Evolutionary conservation across 768 basidiomycete genomes (phyloP), one percentile per base, ranked within the genome.

Genomic region (Suillus cothurnatus): DNA sequence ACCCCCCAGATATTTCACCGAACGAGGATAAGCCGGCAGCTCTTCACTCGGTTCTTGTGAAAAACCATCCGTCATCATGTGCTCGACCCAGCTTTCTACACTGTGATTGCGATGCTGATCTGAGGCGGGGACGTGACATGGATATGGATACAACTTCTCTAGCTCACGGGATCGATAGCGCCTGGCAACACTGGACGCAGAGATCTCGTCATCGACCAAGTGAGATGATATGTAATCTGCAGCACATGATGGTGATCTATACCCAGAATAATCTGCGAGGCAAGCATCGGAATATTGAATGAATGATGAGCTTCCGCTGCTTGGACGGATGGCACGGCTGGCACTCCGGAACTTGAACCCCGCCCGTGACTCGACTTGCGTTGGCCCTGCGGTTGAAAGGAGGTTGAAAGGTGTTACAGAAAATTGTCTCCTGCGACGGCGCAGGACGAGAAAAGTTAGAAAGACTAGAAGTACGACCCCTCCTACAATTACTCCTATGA

Each of bases 21-120:
- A 63, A 39, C 17, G 36, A 57, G 57, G 62, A 57, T 63, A 63
- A 60, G 62, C 53, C 14, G 57, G 62, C 23, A 61, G 21, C 26
- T 61, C 50, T 39, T 61, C 62, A 59, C 57, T 63, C 15, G 57
- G 32, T n/a, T n/a, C 31, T 39, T 14, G 23, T 14, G 19, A 28
- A 28, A 0, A 14, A n/a, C 12, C n/a, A 21, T 61, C 36, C 58
- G 32, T 59, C 23, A 61, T 23, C 15, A 63, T 15, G 23, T 61
- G 57, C 7, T 39, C 56, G 6, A 41, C 15, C 36, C 62, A 61
- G 21, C 32, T 34, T 21, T 63, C 26, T 41, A 23, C 21, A 15
- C n/a, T 38, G 4, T 15, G 32, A 19, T 63, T n/a, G 15, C 12
- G 61, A 11, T 62, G 5, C 11, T 43, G 55, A 28, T 34, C 21